Evolutionary conservation across 345 rosid genomes (phyloP), one percentile per base, ranked within the genome.

Genomic region (Erodium maritimum): DNA sequence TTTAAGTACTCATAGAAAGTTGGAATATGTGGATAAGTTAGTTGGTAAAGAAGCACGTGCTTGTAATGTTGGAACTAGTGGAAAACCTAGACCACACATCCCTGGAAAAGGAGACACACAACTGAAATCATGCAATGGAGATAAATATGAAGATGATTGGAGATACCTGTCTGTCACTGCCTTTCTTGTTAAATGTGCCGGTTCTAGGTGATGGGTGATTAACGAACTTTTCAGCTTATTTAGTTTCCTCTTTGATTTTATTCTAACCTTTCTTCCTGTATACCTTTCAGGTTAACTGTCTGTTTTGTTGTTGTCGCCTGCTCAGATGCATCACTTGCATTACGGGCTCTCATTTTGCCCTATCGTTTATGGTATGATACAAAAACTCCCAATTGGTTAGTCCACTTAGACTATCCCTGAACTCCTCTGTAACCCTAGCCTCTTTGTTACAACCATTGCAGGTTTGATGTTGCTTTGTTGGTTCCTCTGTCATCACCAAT

Each of bases 81-180:
- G 54, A 65, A 71, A 67, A 24, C 56, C 72, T 37, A 23, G 23
- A 42, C 19, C 76, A 6, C 21, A 22, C 63, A n/a, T 57, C 56
- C 57, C 24, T 0, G 75, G 59, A 52, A 68, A 66, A 10, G 52
- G 21, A 51, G 75, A 54, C 46, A 22, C 48, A 14, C 63, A 69
- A 7, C 57, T 67, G 58, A 64, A 71, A 72, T n/a, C 17, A 54
- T 61, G 52, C 58, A 73, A 20, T 70, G 66, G 60, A 52, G 80
- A 76, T 68, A 82, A 65, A 42, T 65, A 56, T 67, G 95, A 86
- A 75, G 95, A 89, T 74, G 99, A 89, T 70, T 89, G 94, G 94
- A 85, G 99, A 87, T 85, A 86, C 78, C 78, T 93, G 55, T 91
- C 96, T 21, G 86, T 91, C 64, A 89, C 96, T 54, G 85, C 95